Evolutionary conservation across 441 rosid genomes (phyloP).

Genomic region (Geranium incanum): DNA sequence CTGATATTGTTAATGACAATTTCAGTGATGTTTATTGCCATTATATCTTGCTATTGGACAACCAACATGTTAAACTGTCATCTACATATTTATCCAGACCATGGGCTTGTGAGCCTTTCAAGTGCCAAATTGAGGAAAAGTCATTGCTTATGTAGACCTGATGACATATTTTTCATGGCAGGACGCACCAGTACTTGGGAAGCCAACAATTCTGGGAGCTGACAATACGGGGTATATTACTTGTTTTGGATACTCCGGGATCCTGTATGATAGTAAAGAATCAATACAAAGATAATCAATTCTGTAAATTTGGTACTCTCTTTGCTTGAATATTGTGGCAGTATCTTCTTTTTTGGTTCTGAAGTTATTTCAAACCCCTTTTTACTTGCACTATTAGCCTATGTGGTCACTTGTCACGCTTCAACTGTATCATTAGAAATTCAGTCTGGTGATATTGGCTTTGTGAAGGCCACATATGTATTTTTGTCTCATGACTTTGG

Average conservation of each 20-base stretch:
- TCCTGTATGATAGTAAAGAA: background rate
- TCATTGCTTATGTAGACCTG: slow-evolving; percentile 15
- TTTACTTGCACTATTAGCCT: background rate
- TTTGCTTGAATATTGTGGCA: background rate
- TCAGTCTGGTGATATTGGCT: background rate
- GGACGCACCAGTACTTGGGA: slow-evolving; percentile 90
- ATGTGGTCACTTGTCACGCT: too few relatives aligned
- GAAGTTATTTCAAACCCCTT: background rate
- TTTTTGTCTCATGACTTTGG: slow-evolving; percentile 3
- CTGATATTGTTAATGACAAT: background rate
- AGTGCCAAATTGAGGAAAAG: background rate
- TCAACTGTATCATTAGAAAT: background rate
- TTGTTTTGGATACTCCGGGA: slow-evolving; percentile 13
- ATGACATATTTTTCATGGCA: slow-evolving; percentile 35
- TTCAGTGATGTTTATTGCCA: background rate
- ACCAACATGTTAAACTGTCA: slow-evolving; percentile 2
- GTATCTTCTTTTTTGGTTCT: background rate
- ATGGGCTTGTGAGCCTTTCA: background rate
- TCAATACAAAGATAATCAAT: background rate
- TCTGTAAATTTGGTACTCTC: background rate
- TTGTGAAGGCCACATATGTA: background rate
- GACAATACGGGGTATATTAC: slow-evolving; percentile 58
- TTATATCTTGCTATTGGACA: background rate
- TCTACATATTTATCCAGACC: background rate
- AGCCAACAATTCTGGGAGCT: slow-evolving; percentile 56